Percentiles rank a stretch among this genome's conserved stretches.
Conservation (phyloP, 2,329 filamentous ascomycete species). For the Clarireedia homoeocarpa region DNA sequence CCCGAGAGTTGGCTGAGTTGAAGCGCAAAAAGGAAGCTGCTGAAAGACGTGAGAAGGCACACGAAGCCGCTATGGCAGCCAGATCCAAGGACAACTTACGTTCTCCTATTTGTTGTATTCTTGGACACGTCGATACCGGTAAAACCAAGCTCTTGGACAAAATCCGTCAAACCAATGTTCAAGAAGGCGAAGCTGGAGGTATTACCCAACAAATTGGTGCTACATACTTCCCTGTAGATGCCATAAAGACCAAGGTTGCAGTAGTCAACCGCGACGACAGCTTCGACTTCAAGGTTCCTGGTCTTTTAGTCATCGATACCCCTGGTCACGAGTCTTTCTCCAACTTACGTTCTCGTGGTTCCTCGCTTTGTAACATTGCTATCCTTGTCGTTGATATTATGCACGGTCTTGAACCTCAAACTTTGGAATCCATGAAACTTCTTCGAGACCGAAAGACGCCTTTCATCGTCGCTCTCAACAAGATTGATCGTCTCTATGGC, state of each 20-base stretch:
- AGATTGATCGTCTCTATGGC: constrained; percentile 97
- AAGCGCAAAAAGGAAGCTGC: constrained; percentile 83
- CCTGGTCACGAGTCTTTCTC: constrained; percentile 99
- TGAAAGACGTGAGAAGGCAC: constrained; percentile 78
- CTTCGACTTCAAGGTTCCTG: constrained; percentile 96
- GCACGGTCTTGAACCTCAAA: constrained; percentile 97
- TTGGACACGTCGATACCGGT: constrained; percentile 98
- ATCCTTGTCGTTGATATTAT: constrained; percentile 99
- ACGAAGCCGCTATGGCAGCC: constrained; percentile 85
- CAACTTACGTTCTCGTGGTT: constrained; percentile 92
- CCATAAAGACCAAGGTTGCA: constrained; percentile 82
- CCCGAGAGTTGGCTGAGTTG: constrained; percentile 62
- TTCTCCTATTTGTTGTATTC: constrained; percentile 98
- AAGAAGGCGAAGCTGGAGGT: constrained; percentile 97
- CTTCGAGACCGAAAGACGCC: constrained; percentile 91
- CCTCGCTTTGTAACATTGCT: constrained; percentile 97
- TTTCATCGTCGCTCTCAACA: constrained; percentile 98
- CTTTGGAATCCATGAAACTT: constrained; percentile 91
- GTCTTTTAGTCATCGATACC: constrained; percentile 93
- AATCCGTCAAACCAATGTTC: constrained; percentile 95
- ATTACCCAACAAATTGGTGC: constrained; percentile 99
- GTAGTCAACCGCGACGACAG: constrained; percentile 86
- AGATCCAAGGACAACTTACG: constrained; percentile 90
- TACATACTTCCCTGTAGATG: constrained; percentile 95
- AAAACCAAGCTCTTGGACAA: constrained; percentile 99